A percentile compares a stretch with the other conserved stretches of the same genome.
Evolutionary conservation across 257 asterid genomes (phyloP).

Genomic region (Cinchona pubescens): DNA sequence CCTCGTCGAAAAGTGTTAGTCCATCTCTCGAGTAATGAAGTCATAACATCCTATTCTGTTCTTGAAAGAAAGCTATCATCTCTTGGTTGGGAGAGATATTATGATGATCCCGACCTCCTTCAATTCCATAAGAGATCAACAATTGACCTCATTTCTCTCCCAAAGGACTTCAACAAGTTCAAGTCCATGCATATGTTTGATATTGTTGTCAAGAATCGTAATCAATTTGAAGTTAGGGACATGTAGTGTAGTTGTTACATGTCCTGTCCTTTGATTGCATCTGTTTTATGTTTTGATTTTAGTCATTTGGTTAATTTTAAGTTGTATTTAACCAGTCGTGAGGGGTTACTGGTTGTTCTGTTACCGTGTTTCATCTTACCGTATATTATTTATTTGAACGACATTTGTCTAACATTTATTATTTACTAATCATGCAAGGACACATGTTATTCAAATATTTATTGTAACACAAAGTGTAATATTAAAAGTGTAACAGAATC

Average conservation of each 20-base stretch:
- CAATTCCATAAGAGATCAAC: conserved; percentile 50
- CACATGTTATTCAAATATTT: too few species aligned
- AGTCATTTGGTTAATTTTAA: neutral
- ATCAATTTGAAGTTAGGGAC: conserved; percentile 42
- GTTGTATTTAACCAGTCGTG: neutral
- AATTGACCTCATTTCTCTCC: conserved; percentile 48
- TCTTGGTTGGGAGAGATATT: conserved; percentile 51
- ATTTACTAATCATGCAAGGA: too few species aligned
- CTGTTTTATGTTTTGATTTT: neutral
- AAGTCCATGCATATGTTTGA: conserved; percentile 46
- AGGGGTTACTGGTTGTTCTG: too few species aligned
- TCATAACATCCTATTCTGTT: conserved; percentile 33
- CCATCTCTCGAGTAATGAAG: conserved; percentile 32
- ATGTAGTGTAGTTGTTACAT: neutral
- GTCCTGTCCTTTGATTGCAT: neutral
- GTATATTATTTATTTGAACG: too few species aligned
- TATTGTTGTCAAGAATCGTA: conserved; percentile 41
- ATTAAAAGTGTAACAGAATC: too few species aligned
- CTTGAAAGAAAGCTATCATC: conserved; percentile 34
- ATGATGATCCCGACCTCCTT: conserved; percentile 47
- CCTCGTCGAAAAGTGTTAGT: conserved; percentile 38
- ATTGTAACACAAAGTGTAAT: too few species aligned
- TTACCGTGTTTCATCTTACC: too few species aligned
- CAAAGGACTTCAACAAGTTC: conserved; percentile 42
- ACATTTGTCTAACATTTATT: too few species aligned